These are phyloP conservation scores for Mychonastes homosphaera DNA, from an alignment of 139 green algal genomes.

Conservation along the genomic window DNA sequence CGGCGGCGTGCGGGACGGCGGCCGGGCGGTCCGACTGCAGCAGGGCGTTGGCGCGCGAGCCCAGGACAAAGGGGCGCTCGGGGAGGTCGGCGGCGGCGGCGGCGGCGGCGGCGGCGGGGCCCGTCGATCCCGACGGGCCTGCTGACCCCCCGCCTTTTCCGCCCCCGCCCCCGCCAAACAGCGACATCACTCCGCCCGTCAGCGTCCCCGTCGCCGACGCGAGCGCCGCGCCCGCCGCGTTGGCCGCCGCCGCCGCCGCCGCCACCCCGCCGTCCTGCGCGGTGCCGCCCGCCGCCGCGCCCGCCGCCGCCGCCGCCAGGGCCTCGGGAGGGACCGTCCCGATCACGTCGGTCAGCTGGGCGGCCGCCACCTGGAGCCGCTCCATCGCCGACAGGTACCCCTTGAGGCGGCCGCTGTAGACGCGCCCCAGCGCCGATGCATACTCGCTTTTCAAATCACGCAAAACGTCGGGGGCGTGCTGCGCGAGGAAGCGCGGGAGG, in stretches of 20 bases:
- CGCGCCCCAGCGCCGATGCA: background rate
- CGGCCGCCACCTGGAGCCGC: too few relatives aligned
- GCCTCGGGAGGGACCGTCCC: background rate
- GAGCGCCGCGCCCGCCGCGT: constrained; percentile 5
- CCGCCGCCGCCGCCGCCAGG: constrained; percentile 8
- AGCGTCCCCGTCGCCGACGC: background rate
- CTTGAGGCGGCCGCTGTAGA: too few relatives aligned
- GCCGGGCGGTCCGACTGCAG: constrained; percentile 62
- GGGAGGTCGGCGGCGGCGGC: constrained; percentile 6
- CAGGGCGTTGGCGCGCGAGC: constrained; percentile 53
- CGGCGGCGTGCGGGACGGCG: constrained; percentile 78
- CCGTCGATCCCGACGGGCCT: background rate
- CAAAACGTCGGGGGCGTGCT: constrained; percentile 60
- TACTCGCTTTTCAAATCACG: constrained; percentile 30
- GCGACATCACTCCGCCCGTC: constrained; percentile 19
- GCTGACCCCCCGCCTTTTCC: background rate
- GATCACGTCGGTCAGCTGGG: too few relatives aligned
- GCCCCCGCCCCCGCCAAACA: background rate
- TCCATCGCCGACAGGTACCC: too few relatives aligned
- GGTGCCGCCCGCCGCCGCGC: background rate
- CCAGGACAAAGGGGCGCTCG: constrained; percentile 57
- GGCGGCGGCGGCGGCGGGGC: background rate
- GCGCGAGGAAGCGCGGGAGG: constrained; percentile 59
- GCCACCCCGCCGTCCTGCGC: constrained; percentile 8
- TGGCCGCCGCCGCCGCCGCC: background rate